Evolutionary conservation across 78 protist species (phyloP).

Genomic region (Polysphondylium violaceum): DNA sequence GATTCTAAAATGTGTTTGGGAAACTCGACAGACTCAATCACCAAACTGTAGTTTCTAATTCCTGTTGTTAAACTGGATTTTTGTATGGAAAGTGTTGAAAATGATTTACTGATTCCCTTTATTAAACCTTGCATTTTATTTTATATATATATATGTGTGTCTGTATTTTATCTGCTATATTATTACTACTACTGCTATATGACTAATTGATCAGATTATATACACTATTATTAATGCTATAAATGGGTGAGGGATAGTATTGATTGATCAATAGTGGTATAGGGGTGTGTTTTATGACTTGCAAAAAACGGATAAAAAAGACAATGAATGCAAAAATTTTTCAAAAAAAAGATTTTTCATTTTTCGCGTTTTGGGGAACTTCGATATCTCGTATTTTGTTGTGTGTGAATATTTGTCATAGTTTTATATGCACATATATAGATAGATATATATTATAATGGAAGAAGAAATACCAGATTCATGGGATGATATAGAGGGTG

Average conservation of each 20-base stretch:
- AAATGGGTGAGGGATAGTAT: no score
- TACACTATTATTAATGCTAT: no score
- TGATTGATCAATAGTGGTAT: no score
- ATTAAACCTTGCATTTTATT: not conserved
- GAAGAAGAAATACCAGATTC: conserved; percentile 19
- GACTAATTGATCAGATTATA: no score
- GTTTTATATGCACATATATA: no score
- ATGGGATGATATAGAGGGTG: conserved; percentile 42
- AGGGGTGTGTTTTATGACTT: not conserved
- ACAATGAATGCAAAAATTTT: not conserved
- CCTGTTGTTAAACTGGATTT: no score
- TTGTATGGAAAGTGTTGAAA: not conserved
- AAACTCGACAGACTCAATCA: conserved; percentile 46
- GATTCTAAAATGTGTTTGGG: conserved; percentile 14
- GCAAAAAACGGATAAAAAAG: not conserved
- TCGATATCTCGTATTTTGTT: no score
- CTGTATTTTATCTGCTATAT: no score
- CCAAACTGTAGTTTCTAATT: conserved; percentile 15
- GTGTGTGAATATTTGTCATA: no score
- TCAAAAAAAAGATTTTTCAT: conserved; percentile 2
- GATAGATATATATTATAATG: no score
- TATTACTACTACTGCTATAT: no score
- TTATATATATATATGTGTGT: not conserved
- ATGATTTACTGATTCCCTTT: not conserved
- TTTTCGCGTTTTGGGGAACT: no score